Conservation (phyloP, 805 yeast species). For the Candida broadrunensis region DNA sequence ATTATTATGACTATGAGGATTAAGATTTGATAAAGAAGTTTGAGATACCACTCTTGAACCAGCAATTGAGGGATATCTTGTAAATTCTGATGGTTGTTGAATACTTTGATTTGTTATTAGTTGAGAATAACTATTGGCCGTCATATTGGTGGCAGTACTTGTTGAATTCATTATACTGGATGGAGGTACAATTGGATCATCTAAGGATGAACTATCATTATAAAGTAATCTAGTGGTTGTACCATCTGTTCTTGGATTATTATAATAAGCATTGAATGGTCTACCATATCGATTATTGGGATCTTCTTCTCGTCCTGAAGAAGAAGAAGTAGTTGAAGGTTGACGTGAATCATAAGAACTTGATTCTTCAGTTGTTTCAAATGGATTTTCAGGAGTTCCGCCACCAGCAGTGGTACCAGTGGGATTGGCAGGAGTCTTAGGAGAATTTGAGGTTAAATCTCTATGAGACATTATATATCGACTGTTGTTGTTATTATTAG, state of each 20-base stretch:
- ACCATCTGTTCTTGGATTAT: background rate
- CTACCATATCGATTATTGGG: background rate
- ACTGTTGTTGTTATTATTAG: too few species aligned
- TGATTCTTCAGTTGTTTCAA: conserved; percentile 4
- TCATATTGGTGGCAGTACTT: background rate
- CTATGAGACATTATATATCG: conserved; percentile 1
- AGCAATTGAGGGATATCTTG: conserved; percentile 63
- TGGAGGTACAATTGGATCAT: background rate
- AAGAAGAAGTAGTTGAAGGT: conserved; percentile 1
- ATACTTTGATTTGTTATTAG: conserved; percentile 10
- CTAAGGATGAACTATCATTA: background rate
- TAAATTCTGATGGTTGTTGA: conserved; percentile 54
- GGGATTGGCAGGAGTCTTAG: background rate
- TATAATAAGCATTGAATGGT: conserved; percentile 3
- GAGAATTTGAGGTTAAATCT: conserved; percentile 5
- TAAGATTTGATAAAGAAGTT: conserved; percentile 19
- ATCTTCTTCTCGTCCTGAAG: background rate
- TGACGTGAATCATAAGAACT: conserved; percentile 2
- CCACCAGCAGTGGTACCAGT: background rate
- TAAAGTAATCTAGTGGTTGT: background rate
- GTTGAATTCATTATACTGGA: background rate
- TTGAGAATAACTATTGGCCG: background rate
- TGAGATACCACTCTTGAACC: conserved; percentile 57
- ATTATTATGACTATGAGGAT: background rate
- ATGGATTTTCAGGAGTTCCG: conserved; percentile 3